Base-by-base conservation (phyloP, 23 red algal species). In the Gracilaria gracilis region DNA sequence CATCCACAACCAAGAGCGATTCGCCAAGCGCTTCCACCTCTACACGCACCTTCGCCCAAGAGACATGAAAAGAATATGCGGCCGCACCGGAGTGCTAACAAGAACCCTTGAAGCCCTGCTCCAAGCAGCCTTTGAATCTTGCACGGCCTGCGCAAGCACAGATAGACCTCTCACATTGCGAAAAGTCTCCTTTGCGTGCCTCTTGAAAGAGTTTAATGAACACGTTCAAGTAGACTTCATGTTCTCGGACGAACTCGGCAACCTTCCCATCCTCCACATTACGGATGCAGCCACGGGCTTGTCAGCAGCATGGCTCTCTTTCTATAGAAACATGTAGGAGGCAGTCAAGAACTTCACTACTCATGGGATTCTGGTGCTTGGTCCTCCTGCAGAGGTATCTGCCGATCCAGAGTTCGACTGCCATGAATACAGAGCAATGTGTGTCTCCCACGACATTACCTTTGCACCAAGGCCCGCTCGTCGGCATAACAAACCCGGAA, bases 401-500 rank as follows among this genome's bases (percentile, higher is more conserved):
- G 17, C 23, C 9, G 83, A 86, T 24, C 31, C 48, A 21, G 47
- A 86, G 47, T 86, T 86, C 65, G 36, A 70, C 38, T 70, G 48
- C 44, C 25, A 28, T 29, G 48, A 85, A 12, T 85, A 44, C 16
- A n/a, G 3, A 9, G 61, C 31, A 3, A 1, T 67, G 38, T 48
- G 57, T 29, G 40, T 0, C 0, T 71, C 29, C 4, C 28, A 9
- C 12, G 31, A 24, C 44, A 75, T 89, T 65, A 32, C 50, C 37
- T 89, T 89, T 53, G 0, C 42, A 24, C 71, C 11, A 17, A 7
- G 54, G 15, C 54, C 86, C 20, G 73, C 73, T 4, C 0, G 38
- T 9, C 71, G 72, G 16, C 86, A 89, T 46, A 77, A 79, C 16
- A 89, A 89, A 39, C 53, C 66, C 78, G 54, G 86, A n/a, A n/a